Base-by-base conservation (phyloP, 345 rosid genomes). In the Pistacia vera region DNA sequence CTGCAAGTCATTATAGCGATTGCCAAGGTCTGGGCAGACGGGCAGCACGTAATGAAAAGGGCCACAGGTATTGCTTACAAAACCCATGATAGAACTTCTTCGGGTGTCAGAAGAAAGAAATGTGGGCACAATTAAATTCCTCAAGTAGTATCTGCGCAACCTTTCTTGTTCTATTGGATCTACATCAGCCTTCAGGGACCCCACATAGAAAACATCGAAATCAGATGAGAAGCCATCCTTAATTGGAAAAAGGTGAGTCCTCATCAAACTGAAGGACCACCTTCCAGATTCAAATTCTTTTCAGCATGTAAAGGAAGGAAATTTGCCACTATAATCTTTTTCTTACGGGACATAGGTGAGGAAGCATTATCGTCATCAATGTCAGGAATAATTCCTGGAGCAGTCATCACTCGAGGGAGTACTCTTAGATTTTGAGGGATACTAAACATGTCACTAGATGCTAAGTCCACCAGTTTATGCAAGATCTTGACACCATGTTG, bases 401-500 rank as follows among this genome's bases (percentile, higher is more conserved):
- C 82, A 13, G 90, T 84, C 85, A 87, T 87, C 60, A 88, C 85
- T 70, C 87, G 71, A 0, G 89, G 93, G 80, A 92, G 87, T 44
- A 83, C 64, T 71, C 84, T 80, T 2, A 88, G 88, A 33, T 90
- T 82, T 71, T 57, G 92, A 63, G 89, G 90, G 73, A 89, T 75
- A 79, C 84, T 83, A 74, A 87, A n/a, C 75, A 83, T 77, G 77
- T 90, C 82, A 68, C 90, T 87, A 46, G 90, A 87, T 41, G 90
- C 90, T 74, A 90, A 85, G 64, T 90, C 91, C 48, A 89, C 77
- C 54, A 92, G 84, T 80, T 89, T 75, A 82, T 83, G 81, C 85
- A 88, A 73, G 94, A 92, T 77, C 88, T 88, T 25, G 94, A 89
- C 81, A 90, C 73, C 93, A 90, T 92, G 64, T 38, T 77, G 54